phyloP scores from a whole-genome alignment of 495 filamentous ascomycete species.

The Hypoxylon lienhwacheense region DNA sequence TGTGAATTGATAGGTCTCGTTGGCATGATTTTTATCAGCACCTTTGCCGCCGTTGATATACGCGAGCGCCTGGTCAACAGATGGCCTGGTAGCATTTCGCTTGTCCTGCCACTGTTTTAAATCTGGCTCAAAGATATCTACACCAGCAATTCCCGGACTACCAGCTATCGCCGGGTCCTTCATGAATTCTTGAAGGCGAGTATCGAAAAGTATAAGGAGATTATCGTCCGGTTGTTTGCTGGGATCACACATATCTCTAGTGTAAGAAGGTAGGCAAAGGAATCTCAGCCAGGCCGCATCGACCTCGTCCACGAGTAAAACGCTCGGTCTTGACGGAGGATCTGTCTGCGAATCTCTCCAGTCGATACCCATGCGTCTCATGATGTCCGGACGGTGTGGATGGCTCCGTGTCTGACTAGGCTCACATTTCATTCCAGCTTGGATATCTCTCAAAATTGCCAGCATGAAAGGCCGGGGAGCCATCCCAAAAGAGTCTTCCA shows the following conservation, averaged over 20 bases:
- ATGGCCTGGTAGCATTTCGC: background rate
- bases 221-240: slow-evolving; percentile 17
- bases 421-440: slow-evolving; percentile 25
- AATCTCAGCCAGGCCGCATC: slow-evolving; percentile 37
- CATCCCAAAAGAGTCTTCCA: slow-evolving; percentile 16
- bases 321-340: background rate
- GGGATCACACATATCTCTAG: slow-evolving; percentile 23
- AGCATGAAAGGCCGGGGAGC: slow-evolving; percentile 35
- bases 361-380: slow-evolving; percentile 15
- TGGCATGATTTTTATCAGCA: slow-evolving; percentile 17
- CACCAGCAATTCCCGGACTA: slow-evolving; percentile 2
- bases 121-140: slow-evolving; percentile 8
- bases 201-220: slow-evolving; percentile 29
- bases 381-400: slow-evolving; percentile 27
- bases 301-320: slow-evolving; percentile 25
- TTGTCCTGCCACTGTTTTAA: background rate
- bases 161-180: slow-evolving; percentile 9
- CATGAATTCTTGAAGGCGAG: slow-evolving; percentile 33
- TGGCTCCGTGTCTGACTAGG: background rate
- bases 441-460: slow-evolving; percentile 35
- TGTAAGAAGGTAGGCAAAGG: slow-evolving; percentile 33
- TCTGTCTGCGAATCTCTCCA: background rate
- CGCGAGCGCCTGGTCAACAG: slow-evolving; percentile 15
- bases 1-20: slow-evolving; percentile 35
- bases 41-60: slow-evolving; percentile 34